Conservation (phyloP, 2,329 filamentous ascomycete species). For the Dothistroma septosporum region DNA sequence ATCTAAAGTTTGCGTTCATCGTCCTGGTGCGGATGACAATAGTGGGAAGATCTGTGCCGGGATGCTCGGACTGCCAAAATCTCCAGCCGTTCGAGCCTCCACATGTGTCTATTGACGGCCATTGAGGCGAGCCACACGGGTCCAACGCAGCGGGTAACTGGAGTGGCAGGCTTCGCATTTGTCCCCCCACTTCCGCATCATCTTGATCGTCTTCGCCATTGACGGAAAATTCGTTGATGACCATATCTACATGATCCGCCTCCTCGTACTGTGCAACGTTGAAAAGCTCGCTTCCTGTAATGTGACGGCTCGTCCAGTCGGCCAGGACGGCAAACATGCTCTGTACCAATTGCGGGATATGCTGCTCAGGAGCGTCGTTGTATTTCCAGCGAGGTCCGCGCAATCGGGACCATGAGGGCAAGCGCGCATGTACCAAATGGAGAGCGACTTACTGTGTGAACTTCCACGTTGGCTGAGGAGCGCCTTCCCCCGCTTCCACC, state of each 20-base stretch:
- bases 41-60: not conserved
- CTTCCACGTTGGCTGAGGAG: conserved; percentile 94
- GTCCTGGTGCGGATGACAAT: not conserved
- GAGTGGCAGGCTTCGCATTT: not conserved
- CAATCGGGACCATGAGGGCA: not conserved
- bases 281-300: not conserved
- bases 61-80: conserved; percentile 20
- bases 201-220: not conserved
- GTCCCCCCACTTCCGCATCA: not conserved
- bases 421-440: conserved; percentile 4
- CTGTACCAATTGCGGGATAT: conserved; percentile 17
- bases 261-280: conserved; percentile 8
- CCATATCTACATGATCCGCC: not conserved
- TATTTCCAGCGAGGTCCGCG: not conserved
- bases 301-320: conserved; percentile 25
- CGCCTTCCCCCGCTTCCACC: conserved; percentile 80
- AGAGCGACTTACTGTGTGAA: conserved; percentile 82
- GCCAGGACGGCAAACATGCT: conserved; percentile 26
- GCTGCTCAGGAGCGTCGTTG: not conserved
- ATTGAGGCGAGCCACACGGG: conserved; percentile 12
- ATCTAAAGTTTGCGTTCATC: not conserved
- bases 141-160: not conserved
- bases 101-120: conserved; percentile 2
- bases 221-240: not conserved
- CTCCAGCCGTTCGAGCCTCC: conserved; percentile 10